A percentile compares a stretch with the other conserved stretches of the same genome.
Evolutionary conservation across 495 filamentous ascomycete genomes (phyloP).

Genomic region (Cetradonia linearis): DNA sequence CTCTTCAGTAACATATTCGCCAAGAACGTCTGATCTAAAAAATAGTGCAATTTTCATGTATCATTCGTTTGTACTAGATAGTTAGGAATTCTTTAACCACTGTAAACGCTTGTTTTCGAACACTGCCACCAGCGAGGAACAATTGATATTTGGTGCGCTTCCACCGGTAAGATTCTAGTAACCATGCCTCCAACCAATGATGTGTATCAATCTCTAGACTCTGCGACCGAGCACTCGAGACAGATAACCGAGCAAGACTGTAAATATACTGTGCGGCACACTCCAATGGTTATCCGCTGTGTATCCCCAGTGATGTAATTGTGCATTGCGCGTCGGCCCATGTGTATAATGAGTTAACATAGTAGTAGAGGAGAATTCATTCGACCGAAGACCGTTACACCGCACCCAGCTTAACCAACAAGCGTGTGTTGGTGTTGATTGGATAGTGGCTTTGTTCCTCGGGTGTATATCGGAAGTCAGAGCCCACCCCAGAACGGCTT

Average conservation of each 20-base stretch:
- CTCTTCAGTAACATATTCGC: background rate
- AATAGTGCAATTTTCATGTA: conserved; percentile 1
- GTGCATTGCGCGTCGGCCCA: background rate
- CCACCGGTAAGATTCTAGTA: background rate
- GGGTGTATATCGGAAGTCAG: background rate
- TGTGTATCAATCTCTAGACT: background rate
- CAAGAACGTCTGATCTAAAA: background rate
- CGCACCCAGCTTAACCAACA: background rate
- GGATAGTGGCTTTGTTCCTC: conserved; percentile 6
- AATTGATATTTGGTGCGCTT: background rate
- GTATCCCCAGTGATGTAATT: background rate
- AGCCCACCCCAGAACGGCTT: background rate
- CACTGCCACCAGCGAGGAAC: background rate
- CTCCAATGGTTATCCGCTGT: background rate
- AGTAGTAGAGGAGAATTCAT: background rate
- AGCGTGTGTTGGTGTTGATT: background rate
- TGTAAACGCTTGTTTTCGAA: background rate
- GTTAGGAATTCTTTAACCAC: background rate
- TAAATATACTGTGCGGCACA: background rate
- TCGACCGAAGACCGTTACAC: background rate
- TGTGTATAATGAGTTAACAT: background rate
- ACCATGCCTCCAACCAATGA: background rate
- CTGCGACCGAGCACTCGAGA: background rate
- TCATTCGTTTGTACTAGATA: background rate
- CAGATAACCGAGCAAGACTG: background rate